Conservation (phyloP, 202 grass and related monocot genomes). For the Saccharum hybrid region DNA sequence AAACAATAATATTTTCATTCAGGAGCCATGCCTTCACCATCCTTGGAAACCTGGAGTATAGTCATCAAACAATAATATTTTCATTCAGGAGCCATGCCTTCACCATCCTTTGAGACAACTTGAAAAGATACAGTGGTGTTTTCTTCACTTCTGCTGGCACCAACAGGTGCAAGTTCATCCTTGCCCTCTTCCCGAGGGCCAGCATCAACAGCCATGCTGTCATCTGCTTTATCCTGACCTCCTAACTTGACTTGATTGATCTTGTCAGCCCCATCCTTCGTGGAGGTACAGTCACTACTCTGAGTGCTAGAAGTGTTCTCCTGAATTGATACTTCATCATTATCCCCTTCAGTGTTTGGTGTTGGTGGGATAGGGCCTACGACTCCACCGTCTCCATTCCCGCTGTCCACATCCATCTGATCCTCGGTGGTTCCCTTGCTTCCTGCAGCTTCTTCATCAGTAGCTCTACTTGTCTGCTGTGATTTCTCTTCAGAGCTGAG, state of each 20-base stretch:
- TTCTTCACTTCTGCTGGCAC: slow-evolving; percentile 13
- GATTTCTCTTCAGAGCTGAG: slow-evolving; percentile 32
- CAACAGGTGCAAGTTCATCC: slow-evolving; percentile 4
- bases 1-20: slow-evolving; percentile 28
- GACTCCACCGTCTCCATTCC: slow-evolving; percentile 24
- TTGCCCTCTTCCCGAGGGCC: slow-evolving; percentile 20
- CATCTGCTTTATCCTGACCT: slow-evolving; percentile 29
- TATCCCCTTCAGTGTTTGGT: slow-evolving; percentile 25
- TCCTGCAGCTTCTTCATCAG: slow-evolving; percentile 32
- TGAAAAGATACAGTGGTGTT: slow-evolving; percentile 29
- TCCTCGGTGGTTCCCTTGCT: slow-evolving; percentile 24
- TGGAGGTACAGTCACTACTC: not conserved
- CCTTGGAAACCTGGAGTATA: not conserved
- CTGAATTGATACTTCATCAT: not conserved
- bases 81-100: slow-evolving; percentile 19
- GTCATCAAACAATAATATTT: not conserved
- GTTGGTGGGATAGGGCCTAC: slow-evolving; percentile 43
- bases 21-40: slow-evolving; percentile 1
- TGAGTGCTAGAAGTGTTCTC: not conserved
- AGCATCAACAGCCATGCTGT: slow-evolving; percentile 22
- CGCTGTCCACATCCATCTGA: slow-evolving; percentile 42
- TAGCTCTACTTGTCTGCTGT: not conserved
- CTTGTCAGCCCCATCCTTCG: slow-evolving; percentile 5
- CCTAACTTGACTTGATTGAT: slow-evolving; percentile 4
- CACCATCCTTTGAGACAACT: slow-evolving; percentile 4